A percentile compares a stretch with the other conserved stretches of the same genome.
These are phyloP conservation scores for Talaromyces verruculosus DNA, from an alignment of 2,329 filamentous ascomycete genomes.

Conservation along the genomic window DNA sequence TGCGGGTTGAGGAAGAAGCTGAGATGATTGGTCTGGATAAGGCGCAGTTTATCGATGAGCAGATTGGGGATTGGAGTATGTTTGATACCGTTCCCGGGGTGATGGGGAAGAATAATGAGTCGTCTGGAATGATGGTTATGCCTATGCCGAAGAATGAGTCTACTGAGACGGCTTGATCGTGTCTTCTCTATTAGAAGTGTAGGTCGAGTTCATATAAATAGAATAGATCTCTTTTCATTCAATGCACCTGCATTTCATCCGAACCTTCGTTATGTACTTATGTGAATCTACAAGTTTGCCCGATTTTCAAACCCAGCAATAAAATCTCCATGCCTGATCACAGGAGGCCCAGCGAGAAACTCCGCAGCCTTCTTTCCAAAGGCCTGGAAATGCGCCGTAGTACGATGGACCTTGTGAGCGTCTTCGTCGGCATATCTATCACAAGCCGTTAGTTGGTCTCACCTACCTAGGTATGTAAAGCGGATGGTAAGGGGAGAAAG, in stretches of 20 bases:
- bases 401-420: not conserved
- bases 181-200: not conserved
- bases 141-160: slow-evolving; percentile 11
- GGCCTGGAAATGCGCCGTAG: slow-evolving; percentile 7
- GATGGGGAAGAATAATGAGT: slow-evolving; percentile 5
- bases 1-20: slow-evolving; percentile 56
- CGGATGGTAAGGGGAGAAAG: not conserved
- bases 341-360: slow-evolving; percentile 14
- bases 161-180: not conserved
- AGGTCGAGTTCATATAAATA: not conserved
- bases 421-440: slow-evolving; percentile 15
- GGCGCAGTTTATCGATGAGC: slow-evolving; percentile 58
- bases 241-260: not conserved
- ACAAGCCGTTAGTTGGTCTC: not conserved
- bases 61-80: slow-evolving; percentile 55
- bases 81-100: slow-evolving; percentile 25
- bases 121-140: not conserved
- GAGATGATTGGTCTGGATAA: slow-evolving; percentile 57
- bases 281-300: slow-evolving; percentile 3
- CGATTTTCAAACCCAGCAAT: slow-evolving; percentile 9
- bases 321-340: slow-evolving; percentile 2
- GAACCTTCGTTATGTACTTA: not conserved
- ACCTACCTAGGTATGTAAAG: not conserved
- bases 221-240: not conserved
- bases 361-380: not conserved